These are phyloP conservation scores for Spergularia bocconei DNA, from an alignment of 148 eudicot genomes.

Conservation along the genomic window DNA sequence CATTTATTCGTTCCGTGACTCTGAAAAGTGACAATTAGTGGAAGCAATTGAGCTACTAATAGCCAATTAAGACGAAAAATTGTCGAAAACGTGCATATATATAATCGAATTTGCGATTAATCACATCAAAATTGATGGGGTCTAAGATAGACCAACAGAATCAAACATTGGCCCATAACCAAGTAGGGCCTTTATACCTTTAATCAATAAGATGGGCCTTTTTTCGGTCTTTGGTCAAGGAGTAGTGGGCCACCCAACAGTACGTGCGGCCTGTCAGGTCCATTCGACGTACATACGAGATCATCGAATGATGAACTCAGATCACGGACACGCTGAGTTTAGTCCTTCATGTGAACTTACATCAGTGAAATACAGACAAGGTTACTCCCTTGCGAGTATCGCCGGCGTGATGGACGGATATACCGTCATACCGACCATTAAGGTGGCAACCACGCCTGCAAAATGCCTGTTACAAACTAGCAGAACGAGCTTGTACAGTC, in stretches of 20 bases:
- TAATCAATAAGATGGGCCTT: conserved; percentile 16
- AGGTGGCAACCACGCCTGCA: too few species aligned
- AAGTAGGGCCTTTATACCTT: conserved; percentile 4
- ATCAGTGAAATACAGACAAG: too few species aligned
- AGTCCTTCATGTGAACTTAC: too few species aligned
- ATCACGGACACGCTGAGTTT: too few species aligned
- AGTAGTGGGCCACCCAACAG: neutral
- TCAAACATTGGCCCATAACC: conserved; percentile 7
- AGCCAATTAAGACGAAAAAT: too few species aligned
- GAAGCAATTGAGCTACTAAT: too few species aligned
- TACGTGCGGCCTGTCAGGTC: neutral
- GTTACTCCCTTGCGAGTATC: too few species aligned
- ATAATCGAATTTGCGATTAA: neutral
- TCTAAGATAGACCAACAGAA: conserved; percentile 5
- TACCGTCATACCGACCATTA: too few species aligned
- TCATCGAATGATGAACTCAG: neutral
- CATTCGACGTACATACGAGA: neutral
- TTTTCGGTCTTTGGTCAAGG: neutral
- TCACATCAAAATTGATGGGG: neutral
- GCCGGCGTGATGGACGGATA: too few species aligned
- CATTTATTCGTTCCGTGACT: neutral
- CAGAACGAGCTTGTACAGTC: neutral
- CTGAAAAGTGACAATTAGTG: neutral
- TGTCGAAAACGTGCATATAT: neutral
- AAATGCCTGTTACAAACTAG: neutral